Evolutionary conservation across 1,284 basidiomycete species (phyloP).

Genomic region (Farysia itapuensis): DNA sequence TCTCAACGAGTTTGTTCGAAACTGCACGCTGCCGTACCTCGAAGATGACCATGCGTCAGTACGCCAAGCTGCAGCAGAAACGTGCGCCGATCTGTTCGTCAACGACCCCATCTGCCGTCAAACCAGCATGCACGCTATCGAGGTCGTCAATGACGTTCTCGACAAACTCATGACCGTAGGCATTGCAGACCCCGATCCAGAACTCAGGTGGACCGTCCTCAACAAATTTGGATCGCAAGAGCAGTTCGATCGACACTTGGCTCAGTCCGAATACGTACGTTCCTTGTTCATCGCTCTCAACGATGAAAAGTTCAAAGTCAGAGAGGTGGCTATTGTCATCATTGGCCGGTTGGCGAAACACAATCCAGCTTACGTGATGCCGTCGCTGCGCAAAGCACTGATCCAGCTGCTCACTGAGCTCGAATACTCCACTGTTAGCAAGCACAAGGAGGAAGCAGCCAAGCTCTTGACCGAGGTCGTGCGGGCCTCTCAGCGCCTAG

Average conservation of each 20-base stretch:
- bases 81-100: slow-evolving; percentile 84
- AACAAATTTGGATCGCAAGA: slow-evolving; percentile 85
- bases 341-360: slow-evolving; percentile 92
- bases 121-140: slow-evolving; percentile 92
- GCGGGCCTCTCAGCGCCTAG: slow-evolving; percentile 81
- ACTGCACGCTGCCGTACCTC: slow-evolving; percentile 86
- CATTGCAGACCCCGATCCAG: slow-evolving; percentile 79
- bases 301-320: slow-evolving; percentile 92
- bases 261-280: slow-evolving; percentile 95
- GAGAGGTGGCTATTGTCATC: slow-evolving; percentile 83
- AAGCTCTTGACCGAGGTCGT: slow-evolving; percentile 57
- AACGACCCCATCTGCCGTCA: slow-evolving; percentile 96
- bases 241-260: slow-evolving; percentile 95
- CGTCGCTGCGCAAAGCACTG: slow-evolving; percentile 89
- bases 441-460: slow-evolving; percentile 68
- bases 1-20: slow-evolving; percentile 93
- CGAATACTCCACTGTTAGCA: slow-evolving; percentile 88
- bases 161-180: slow-evolving; percentile 95
- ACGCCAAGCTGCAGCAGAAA: slow-evolving; percentile 84
- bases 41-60: slow-evolving; percentile 91
- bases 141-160: slow-evolving; percentile 95
- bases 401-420: slow-evolving; percentile 96
- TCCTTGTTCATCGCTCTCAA: slow-evolving; percentile 96
- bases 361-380: slow-evolving; percentile 99
- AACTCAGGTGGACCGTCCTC: slow-evolving; percentile 67